A percentile compares a stretch with the other conserved stretches of the same genome.
These are phyloP conservation scores for Arthrobotrys musiformis DNA, from an alignment of 2,329 filamentous ascomycete genomes.

Conservation along the genomic window DNA sequence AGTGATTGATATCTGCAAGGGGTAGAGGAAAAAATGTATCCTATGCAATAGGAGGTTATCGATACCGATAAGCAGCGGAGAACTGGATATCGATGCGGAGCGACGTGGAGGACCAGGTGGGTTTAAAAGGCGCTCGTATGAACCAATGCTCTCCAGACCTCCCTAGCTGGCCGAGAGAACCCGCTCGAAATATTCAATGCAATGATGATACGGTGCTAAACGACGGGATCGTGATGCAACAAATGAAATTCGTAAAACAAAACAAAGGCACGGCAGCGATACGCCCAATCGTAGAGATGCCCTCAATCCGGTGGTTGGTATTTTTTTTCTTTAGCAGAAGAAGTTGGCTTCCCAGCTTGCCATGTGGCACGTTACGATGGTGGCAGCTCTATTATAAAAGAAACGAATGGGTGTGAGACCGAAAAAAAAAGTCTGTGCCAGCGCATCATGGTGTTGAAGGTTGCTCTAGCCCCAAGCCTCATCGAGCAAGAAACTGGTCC, in stretches of 20 bases:
- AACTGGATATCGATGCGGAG: neutral
- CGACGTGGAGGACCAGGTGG: conserved; percentile 9
- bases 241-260: conserved; percentile 55
- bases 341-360: conserved; percentile 51
- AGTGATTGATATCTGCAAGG: conserved; percentile 13
- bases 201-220: conserved; percentile 9
- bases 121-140: neutral
- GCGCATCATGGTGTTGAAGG: conserved; percentile 52
- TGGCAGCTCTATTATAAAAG: conserved; percentile 41
- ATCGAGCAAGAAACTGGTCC: conserved; percentile 40
- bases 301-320: conserved; percentile 47
- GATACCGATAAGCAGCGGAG: conserved; percentile 30
- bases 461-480: conserved; percentile 40
- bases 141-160: neutral
- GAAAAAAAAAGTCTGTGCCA: conserved; percentile 43
- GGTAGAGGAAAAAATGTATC: neutral
- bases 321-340: conserved; percentile 24
- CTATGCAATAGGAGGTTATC: conserved; percentile 1
- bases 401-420: conserved; percentile 12
- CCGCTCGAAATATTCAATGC: neutral
- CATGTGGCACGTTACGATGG: conserved; percentile 54
- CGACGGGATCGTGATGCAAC: conserved; percentile 24
- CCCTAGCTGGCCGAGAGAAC: neutral
- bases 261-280: conserved; percentile 31
- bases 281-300: conserved; percentile 42